Base-by-base conservation (phyloP, 306 rosid species). In the Phaseolus lunatus region DNA sequence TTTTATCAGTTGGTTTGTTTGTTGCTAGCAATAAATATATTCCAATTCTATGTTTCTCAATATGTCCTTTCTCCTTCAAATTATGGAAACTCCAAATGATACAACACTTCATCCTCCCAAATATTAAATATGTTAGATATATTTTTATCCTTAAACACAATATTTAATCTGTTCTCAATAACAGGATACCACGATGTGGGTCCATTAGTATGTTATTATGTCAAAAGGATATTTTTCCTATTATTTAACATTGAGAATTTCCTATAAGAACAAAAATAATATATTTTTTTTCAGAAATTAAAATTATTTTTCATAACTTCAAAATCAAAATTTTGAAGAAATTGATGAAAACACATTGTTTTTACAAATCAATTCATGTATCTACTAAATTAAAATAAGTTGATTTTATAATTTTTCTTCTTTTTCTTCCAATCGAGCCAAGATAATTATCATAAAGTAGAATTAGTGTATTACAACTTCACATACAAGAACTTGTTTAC, bases 21-120 rank as follows among this genome's bases (percentile, higher is more conserved):
- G 52, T 33, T 33, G 80, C 52, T 15, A 33, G 24, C 24, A 43
- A 64, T 19, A 63, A 19, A 14, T 45, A 61, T 35, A 57, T 75
- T 33, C 35, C 8, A 9, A 76, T 48, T 62, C 18, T 48, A 31
- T 63, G 63, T 48, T 29, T 72, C 63, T 75, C 50, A 48, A 31
- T 14, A 49, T 50, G 56, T 12, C 29, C 39, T 50, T 65, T 64
- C 56, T 24, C 29, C 73, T 76, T 39, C 37, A 47, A 19, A 75
- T 19, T 27, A 31, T 13, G 50, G 27, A 75, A 61, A 19, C 61
- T 20, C 44, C 0, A 73, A 61, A 59, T 18, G 20, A 26, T 59
- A 43, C 16, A 3, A 18, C n/a, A 35, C 22, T 29, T 57, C 12
- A 62, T 35, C 70, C 27, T 64, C 48, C 0, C 4, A 27, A 2